Evolutionary conservation across 2,329 filamentous ascomycete genomes (phyloP).

Genomic region (Boeremia lycopersici): DNA sequence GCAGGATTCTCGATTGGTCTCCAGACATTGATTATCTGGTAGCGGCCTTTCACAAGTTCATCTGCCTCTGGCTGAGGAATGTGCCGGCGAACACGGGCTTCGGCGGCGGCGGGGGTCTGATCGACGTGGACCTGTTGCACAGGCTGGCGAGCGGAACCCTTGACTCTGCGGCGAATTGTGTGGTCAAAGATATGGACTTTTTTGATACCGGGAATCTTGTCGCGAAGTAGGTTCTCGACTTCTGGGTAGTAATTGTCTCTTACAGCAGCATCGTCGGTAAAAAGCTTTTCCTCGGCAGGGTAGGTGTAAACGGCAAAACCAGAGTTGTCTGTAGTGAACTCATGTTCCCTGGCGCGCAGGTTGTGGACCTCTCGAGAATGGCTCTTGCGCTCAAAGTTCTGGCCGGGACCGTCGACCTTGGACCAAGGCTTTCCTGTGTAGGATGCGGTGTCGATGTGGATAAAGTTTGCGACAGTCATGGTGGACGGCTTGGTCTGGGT

Average conservation of each 20-base stretch:
- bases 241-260: constrained; percentile 65
- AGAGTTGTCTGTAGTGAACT: constrained; percentile 62
- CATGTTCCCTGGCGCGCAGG: constrained; percentile 57
- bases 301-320: constrained; percentile 63
- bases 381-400: constrained; percentile 58
- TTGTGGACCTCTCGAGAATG: constrained; percentile 59
- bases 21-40: constrained; percentile 75
- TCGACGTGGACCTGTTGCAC: constrained; percentile 75
- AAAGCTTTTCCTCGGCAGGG: constrained; percentile 60
- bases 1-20: constrained; percentile 68
- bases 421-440: constrained; percentile 64
- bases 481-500: constrained; percentile 25
- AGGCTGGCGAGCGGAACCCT: constrained; percentile 64
- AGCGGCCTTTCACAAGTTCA: constrained; percentile 62
- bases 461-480: constrained; percentile 66
- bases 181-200: constrained; percentile 75
- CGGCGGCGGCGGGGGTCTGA: constrained; percentile 69
- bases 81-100: constrained; percentile 66
- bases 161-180: constrained; percentile 65
- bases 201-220: constrained; percentile 61
- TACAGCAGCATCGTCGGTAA: constrained; percentile 62
- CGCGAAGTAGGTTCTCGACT: constrained; percentile 62
- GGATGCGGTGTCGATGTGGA: constrained; percentile 64
- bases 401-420: constrained; percentile 67
- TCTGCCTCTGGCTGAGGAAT: constrained; percentile 62